Percentiles rank a stretch among this genome's conserved stretches.
Conservation (phyloP, 1,284 basidiomycete genomes). For the Ustilago lituana region DNA sequence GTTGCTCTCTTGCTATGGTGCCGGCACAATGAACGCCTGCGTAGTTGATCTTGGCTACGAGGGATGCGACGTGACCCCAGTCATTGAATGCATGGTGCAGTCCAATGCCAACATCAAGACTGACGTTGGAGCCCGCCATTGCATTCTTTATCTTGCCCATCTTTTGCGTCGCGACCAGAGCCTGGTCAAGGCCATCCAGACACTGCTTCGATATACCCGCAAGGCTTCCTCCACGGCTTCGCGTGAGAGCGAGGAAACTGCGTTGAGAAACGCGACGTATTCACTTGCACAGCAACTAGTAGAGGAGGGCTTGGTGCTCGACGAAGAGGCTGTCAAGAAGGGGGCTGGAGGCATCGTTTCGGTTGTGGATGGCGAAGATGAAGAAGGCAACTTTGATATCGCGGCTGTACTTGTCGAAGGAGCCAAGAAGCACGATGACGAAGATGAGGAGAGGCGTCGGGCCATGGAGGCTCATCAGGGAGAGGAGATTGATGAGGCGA, state of each 20-base stretch:
- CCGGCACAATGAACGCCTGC: conserved; percentile 80
- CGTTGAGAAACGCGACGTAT: conserved; percentile 26
- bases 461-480: conserved; percentile 75
- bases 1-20: conserved; percentile 83
- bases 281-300: conserved; percentile 55
- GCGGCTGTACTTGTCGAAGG: conserved; percentile 70
- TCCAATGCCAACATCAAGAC: conserved; percentile 50
- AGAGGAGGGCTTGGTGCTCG: conserved; percentile 49
- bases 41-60: conserved; percentile 85
- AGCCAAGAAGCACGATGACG: conserved; percentile 41
- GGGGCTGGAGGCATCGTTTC: conserved; percentile 37
- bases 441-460: conserved; percentile 72
- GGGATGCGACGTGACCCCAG: conserved; percentile 79
- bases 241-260: conserved; percentile 24
- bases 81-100: conserved; percentile 77
- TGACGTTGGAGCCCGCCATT: conserved; percentile 56
- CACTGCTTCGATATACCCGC: conserved; percentile 53
- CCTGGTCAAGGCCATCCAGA: conserved; percentile 51
- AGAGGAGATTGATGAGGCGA: conserved; percentile 38
- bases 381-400: conserved; percentile 79
- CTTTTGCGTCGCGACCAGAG: conserved; percentile 58
- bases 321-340: conserved; percentile 43
- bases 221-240: conserved; percentile 25
- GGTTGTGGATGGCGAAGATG: conserved; percentile 71
- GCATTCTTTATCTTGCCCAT: conserved; percentile 61